Conservation (phyloP, 2,329 filamentous ascomycete species). For the Ophiostoma montium region DNA sequence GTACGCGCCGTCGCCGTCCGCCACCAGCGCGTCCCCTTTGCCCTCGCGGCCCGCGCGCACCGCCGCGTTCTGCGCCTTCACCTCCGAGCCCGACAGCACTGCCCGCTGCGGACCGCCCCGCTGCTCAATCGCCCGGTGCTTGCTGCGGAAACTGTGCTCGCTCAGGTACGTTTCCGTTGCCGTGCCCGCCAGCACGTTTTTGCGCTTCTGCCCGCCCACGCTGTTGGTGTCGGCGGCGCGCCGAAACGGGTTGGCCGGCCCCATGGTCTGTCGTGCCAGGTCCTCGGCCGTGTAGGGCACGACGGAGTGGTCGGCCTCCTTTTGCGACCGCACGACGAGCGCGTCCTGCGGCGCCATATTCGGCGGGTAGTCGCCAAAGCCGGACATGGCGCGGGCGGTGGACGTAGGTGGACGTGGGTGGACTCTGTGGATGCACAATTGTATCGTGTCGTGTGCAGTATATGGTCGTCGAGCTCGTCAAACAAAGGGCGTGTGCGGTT, state of each 20-base stretch:
- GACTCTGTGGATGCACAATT: neutral
- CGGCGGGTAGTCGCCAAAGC: conserved; percentile 49
- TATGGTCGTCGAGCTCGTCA: neutral
- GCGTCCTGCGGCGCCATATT: conserved; percentile 53
- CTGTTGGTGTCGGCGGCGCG: conserved; percentile 20
- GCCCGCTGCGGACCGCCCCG: conserved; percentile 43
- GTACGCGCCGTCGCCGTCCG: conserved; percentile 79
- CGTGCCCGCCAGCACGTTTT: conserved; percentile 71
- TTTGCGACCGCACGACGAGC: conserved; percentile 42
- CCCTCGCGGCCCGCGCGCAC: conserved; percentile 64
- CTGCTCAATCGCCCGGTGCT: conserved; percentile 71
- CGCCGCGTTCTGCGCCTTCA: conserved; percentile 57
- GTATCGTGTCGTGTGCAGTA: neutral
- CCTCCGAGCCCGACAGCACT: conserved; percentile 36
- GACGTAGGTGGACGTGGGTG: neutral
- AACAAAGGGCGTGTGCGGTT: no score
- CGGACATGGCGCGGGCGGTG: conserved; percentile 30
- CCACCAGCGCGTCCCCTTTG: conserved; percentile 71
- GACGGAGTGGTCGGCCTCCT: conserved; percentile 43
- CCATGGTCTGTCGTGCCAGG: conserved; percentile 48
- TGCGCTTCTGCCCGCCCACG: conserved; percentile 45
- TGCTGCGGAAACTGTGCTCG: conserved; percentile 77
- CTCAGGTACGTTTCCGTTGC: conserved; percentile 82
- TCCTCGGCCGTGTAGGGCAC: conserved; percentile 58
- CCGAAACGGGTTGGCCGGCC: conserved; percentile 64